Base-by-base conservation (phyloP, 495 filamentous ascomycete genomes). In the Aspergillus asperescens region DNA sequence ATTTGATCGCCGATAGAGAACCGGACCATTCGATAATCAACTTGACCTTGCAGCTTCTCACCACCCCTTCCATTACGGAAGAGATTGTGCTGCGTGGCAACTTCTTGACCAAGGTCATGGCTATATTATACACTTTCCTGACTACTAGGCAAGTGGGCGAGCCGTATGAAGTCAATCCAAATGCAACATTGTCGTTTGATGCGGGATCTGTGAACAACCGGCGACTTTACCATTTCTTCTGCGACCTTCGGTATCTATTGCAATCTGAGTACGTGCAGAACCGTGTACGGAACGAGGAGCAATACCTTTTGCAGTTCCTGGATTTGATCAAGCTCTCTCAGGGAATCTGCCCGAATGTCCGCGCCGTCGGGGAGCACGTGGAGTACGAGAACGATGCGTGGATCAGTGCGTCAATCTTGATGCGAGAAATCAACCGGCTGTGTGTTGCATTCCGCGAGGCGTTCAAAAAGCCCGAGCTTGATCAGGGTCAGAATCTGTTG, bases 11-110 rank as follows among this genome's bases (percentile, higher is more conserved):
- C 4, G 93, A 99, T 62, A 80, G 93, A 44, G 93, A 99, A 62
- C 92, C 93, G 0, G 93, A 99, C 59, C 91, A 96, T 64, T 97
- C 93, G 3, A 97, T 99, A 61, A 94, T 99, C 74, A 96, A 95
- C 62, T 79, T 97, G 39, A 96, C 91, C 0, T 65, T 96, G 38
- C 93, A 99, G 62, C 95, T 97, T 81, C 75, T 99, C 39, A 97
- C 93, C 0, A 96, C 93, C 0, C 90, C 93, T 3, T 93, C 91
- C 2, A 97, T 97, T 60, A 96, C 91, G 0, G 85, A 88, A 50
- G 93, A 99, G 67, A 87, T 96, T 37, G 88, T 97, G 2, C 83
- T 90, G 52, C 82, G 91, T 31, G 93, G 91, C n/a, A 97, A 99
- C 68, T 96, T 97, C 65, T 74, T 97, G 19, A 95, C 91, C 3